Base-by-base conservation (phyloP, 129 eudicot species). In the Saussurea involucrata region DNA sequence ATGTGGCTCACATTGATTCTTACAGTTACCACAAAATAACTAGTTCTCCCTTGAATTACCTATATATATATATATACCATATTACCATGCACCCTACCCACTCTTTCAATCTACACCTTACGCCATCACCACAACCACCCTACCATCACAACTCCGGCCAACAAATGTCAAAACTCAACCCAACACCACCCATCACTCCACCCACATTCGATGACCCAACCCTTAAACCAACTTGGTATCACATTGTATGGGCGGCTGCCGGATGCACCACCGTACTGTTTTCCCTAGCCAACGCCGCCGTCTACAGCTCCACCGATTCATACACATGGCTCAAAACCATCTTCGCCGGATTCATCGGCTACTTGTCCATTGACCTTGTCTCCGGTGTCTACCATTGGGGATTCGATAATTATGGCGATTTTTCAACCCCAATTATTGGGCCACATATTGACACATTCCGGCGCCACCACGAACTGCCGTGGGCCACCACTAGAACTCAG, bases 351-450 rank as follows among this genome's bases (percentile, higher is more conserved):
- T 22, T 76, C 28, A 15, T 57, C 24, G 96, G 92, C 22, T 87
- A 90, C 81, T 33, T 90, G 24, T 64, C 85, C 11, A 87, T 87
- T 0, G 96, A 90, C 81, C 92, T 90, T 24, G 83, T 84, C 66
- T 87, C 96, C 11, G 92, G 92, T n/a, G 76, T 90, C 63, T 90
- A 90, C 81, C 96, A 90, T 57, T 87, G 96, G 96, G 87, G 79
- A 63, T 85, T 90, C 22, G 96, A 90, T 32, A 90, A 90, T 32
- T 90, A 90, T 60, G 96, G 90, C 17, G 49, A 57, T 22, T 80
- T 80, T 13, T 68, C 79, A 17, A 85, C 96, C 13, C 96, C 90
- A 4, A 27, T 90, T 25, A 76, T 90, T 17, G 96, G 96, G 1
- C 18, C 84, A 25, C 90, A 87, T 31, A 90, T 90, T 3, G 87